Evolutionary conservation across 108 stramenopile genomes (phyloP), one percentile per base, ranked within the genome.

Genomic region (Skeletonema marinoi): DNA sequence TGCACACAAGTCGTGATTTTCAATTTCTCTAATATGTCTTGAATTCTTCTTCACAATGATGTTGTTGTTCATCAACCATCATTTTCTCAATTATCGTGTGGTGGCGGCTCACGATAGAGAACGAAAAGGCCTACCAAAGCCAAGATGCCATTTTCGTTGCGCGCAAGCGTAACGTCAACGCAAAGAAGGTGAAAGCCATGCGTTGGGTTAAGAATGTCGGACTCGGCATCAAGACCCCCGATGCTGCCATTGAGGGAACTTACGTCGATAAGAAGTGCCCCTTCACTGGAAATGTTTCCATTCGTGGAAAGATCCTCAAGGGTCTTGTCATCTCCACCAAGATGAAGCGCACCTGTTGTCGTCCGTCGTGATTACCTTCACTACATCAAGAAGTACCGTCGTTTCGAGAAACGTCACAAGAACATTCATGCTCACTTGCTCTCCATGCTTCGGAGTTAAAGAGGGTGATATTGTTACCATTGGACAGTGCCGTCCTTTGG

Each of bases 231-330:
- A 99, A 99, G 92, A 99, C 98, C 63, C 99, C 99, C 58, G 96
- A 91, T 75, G 75, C 85, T 31, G 98, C 99, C 74, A 93, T 94
- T 65, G 94, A 98, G 86, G 97, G 95, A 62, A 97, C 74, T 85
- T 99, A 96, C 86, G 98, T 99, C 39, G 99, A 99, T 95, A 99
- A 98, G 92, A 99, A 99, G 95, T 99, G 98, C 94, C 99, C 99
- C 83, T 99, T 99, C 94, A 98, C 98, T 46, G 99, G 99, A 75
- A 96, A 99, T 82, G 99, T 98, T 35, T 94, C 95, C 73, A 97
- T 97, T 84, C 96, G 98, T 70, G 99, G 99, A 81, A 93, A 97
- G 84, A 98, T 99, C 73, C 84, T 97, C 38, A 96, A 97, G 94
- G 99, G 98, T 68, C 88, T 98, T 61, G 97, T 98, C 75, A 93